These are phyloP conservation scores for Hypoxylon lienhwacheense DNA, from an alignment of 495 filamentous ascomycete species.

Conservation along the genomic window DNA sequence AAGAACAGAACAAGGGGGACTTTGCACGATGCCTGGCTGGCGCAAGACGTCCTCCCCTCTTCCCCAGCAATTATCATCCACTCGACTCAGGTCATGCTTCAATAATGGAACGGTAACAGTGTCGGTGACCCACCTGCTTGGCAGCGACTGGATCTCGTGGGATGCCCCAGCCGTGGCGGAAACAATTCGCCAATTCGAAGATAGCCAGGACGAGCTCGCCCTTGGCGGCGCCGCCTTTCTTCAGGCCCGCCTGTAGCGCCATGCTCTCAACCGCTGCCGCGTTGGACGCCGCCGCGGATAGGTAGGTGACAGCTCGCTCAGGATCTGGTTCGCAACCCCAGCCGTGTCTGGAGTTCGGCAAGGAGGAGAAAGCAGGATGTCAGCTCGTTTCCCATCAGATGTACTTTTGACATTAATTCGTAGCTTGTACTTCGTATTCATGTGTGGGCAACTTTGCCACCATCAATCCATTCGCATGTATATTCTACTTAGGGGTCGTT, in stretches of 20 bases:
- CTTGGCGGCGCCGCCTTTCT: constrained; percentile 93
- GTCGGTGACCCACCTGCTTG: constrained; percentile 51
- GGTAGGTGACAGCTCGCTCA: constrained; percentile 75
- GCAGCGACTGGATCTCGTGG: constrained; percentile 86
- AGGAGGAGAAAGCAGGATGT: constrained; percentile 10
- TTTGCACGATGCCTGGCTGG: constrained; percentile 11
- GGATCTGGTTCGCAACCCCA: constrained; percentile 82
- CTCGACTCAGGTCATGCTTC: constrained; percentile 10
- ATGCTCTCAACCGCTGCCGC: constrained; percentile 81
- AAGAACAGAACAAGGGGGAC: too few species aligned
- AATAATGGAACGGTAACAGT: constrained; percentile 29
- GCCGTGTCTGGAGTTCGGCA: constrained; percentile 67
- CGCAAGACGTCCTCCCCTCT: constrained; percentile 14
- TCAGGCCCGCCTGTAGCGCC: constrained; percentile 80
- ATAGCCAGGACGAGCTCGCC: constrained; percentile 97
- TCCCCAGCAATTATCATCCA: constrained; percentile 8
- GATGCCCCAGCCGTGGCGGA: constrained; percentile 95
- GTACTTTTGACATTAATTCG: constrained; percentile 6
- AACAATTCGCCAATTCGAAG: constrained; percentile 93
- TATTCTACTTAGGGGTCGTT: constrained; percentile 5
- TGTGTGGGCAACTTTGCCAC: constrained; percentile 27
- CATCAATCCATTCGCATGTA: constrained; percentile 17
- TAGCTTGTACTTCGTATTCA: constrained; percentile 19
- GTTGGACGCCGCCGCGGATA: constrained; percentile 88
- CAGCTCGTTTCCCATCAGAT: constrained; percentile 15